Conservation (phyloP, 495 filamentous ascomycete species). For the Niebla homalea region DNA sequence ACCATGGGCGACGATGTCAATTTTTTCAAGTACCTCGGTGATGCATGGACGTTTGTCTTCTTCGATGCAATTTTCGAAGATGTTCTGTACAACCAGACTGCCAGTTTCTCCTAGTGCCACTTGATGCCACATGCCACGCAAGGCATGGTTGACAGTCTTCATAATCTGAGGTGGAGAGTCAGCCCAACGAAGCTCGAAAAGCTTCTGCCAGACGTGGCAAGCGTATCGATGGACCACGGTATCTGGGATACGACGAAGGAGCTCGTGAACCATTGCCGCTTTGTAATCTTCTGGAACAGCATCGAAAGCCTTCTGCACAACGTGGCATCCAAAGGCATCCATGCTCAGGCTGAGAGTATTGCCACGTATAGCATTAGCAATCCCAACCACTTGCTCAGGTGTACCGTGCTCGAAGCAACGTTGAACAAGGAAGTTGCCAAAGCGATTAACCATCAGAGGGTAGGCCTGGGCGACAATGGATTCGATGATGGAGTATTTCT, state of each 20-base stretch:
- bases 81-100: constrained; percentile 95
- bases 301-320: constrained; percentile 96
- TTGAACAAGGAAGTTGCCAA: constrained; percentile 95
- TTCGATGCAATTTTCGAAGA: constrained; percentile 97
- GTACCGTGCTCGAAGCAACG: constrained; percentile 98
- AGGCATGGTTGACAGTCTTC: constrained; percentile 92
- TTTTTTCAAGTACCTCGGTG: constrained; percentile 84
- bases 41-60: constrained; percentile 96
- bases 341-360: constrained; percentile 90
- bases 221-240: constrained; percentile 97
- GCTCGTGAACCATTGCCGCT: constrained; percentile 92
- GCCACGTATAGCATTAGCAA: constrained; percentile 87
- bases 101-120: constrained; percentile 94
- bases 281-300: constrained; percentile 96
- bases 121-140: constrained; percentile 97
- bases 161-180: constrained; percentile 94
- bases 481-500: constrained; percentile 94
- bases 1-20: constrained; percentile 92
- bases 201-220: constrained; percentile 98
- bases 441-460: constrained; percentile 88
- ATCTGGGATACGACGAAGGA: constrained; percentile 89
- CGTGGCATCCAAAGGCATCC: constrained; percentile 97
- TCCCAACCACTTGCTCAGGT: constrained; percentile 84
- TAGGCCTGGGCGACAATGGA: constrained; percentile 94
- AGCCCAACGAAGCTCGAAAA: constrained; percentile 95